Evolutionary conservation across 805 yeast genomes (phyloP).

Genomic region (Priceomyces castillae): DNA sequence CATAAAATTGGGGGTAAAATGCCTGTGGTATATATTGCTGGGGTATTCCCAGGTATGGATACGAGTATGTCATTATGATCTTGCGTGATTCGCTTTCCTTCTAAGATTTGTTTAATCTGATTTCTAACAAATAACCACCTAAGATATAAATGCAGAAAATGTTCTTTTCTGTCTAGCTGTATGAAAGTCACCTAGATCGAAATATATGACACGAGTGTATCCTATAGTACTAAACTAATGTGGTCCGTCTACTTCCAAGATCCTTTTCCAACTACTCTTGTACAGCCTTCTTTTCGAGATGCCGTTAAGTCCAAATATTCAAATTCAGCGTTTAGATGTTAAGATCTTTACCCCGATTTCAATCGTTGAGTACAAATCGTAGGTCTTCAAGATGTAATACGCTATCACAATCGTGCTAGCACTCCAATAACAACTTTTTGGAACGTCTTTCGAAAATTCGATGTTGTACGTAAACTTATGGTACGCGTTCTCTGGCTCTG

Average conservation of each 20-base stretch:
- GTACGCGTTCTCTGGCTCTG: background rate
- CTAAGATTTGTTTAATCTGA: no score
- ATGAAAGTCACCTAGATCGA: background rate
- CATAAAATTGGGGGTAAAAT: constrained; percentile 33
- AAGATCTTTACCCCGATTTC: background rate
- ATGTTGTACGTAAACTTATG: background rate
- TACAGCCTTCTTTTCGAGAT: background rate
- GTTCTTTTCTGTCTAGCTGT: no score
- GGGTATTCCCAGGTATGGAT: constrained; percentile 38
- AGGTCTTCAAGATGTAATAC: no score
- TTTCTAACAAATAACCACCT: no score
- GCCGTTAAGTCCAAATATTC: background rate
- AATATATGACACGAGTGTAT: background rate
- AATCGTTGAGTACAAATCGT: background rate
- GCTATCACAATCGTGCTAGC: background rate
- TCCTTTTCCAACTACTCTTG: background rate
- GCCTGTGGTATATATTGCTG: constrained; percentile 37
- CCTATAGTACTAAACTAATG: background rate
- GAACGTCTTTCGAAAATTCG: background rate
- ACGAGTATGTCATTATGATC: constrained; percentile 38
- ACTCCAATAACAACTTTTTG: background rate
- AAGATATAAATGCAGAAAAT: no score
- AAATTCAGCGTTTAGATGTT: background rate
- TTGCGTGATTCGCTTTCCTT: background rate
- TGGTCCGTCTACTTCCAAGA: background rate